These are phyloP conservation scores for Moricandia moricandioides DNA, from an alignment of 345 rosid species.

Conservation along the genomic window DNA sequence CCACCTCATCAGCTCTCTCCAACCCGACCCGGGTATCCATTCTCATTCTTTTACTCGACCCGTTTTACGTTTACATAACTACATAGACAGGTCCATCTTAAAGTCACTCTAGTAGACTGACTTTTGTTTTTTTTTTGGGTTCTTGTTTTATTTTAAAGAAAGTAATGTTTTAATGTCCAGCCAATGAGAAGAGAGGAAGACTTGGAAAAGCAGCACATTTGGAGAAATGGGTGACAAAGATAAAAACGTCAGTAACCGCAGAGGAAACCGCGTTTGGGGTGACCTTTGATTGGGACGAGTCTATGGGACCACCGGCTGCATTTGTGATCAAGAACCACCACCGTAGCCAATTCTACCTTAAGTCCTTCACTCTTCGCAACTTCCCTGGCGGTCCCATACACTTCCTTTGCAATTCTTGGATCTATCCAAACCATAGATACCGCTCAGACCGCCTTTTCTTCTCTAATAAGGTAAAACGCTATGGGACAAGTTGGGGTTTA, in stretches of 20 bases:
- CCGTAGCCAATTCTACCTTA: slow-evolving; percentile 66
- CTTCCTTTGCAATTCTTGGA: slow-evolving; percentile 93
- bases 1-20: slow-evolving; percentile 56
- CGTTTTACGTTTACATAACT: neutral
- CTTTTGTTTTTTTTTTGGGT: neutral
- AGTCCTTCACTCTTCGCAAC: slow-evolving; percentile 51
- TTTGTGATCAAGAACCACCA: slow-evolving; percentile 64
- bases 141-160: neutral
- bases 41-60: slow-evolving; percentile 5
- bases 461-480: slow-evolving; percentile 69
- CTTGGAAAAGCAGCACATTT: slow-evolving; percentile 59
- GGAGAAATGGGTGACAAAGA: slow-evolving; percentile 60
- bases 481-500: neutral
- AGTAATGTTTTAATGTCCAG: slow-evolving; percentile 31
- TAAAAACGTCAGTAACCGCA: slow-evolving; percentile 48
- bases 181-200: slow-evolving; percentile 46
- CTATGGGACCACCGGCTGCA: slow-evolving; percentile 71
- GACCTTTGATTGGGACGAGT: slow-evolving; percentile 68
- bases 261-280: slow-evolving; percentile 47
- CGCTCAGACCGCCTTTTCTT: slow-evolving; percentile 72
- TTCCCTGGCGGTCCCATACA: slow-evolving; percentile 47
- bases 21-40: slow-evolving; percentile 55
- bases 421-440: slow-evolving; percentile 73
- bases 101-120: neutral
- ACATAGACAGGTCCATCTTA: neutral